Percentiles rank a stretch among this genome's conserved stretches.
Conservation (phyloP, 768 basidiomycete species). For the Russula dissimulans region DNA sequence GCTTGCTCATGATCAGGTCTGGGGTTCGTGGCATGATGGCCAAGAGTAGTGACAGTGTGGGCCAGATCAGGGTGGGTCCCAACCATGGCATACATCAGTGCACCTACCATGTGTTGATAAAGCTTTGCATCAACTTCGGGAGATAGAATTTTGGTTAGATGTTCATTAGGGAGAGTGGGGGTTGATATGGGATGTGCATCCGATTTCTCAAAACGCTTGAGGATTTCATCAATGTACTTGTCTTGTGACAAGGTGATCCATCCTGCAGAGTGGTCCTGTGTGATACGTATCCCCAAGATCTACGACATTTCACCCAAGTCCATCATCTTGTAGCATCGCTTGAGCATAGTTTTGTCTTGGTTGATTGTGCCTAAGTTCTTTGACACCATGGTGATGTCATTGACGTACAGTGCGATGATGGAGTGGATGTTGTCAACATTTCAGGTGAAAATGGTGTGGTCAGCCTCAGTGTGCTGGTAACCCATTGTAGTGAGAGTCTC, state of each 20-base stretch:
- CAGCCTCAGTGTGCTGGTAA: not conserved
- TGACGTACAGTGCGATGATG: not conserved
- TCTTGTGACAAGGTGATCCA: no score
- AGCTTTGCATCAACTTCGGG: not conserved
- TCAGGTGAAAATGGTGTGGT: not conserved
- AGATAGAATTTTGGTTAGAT: not conserved
- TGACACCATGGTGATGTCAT: not conserved
- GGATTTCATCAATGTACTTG: no score
- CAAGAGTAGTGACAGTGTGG: conserved; percentile 10
- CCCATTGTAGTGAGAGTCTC: not conserved
- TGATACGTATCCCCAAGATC: no score
- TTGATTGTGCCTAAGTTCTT: no score
- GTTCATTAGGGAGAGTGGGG: not conserved
- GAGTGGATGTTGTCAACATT: fast-evolving
- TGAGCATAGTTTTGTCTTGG: no score
- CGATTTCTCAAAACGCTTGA: not conserved
- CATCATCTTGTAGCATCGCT: no score
- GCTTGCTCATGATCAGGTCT: conserved; percentile 25
- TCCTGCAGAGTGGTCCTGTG: no score
- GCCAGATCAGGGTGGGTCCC: conserved; percentile 31
- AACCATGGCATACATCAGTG: not conserved
- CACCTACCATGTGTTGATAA: not conserved
- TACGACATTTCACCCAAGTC: no score
- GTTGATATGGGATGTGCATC: not conserved
- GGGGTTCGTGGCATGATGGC: conserved; percentile 27